These are phyloP conservation scores for Penicillium waksmanii DNA, from an alignment of 495 filamentous ascomycete genomes.

Conservation along the genomic window DNA sequence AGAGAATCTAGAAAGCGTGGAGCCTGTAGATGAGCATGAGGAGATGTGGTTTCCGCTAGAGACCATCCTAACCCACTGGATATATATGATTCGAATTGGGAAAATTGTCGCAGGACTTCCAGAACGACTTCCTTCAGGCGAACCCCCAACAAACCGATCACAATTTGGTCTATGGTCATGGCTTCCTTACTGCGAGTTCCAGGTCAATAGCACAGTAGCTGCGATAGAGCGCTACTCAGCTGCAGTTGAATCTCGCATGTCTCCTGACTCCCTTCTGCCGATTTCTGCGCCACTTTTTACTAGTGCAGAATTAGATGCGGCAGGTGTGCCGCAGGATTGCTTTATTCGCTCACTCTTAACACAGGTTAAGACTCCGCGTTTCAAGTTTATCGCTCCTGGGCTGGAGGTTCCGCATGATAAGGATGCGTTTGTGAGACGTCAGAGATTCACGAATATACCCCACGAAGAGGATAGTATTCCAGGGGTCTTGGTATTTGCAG, in stretches of 20 bases:
- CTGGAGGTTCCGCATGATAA: conserved; percentile 33
- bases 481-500: conserved; percentile 29
- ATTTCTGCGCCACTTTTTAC: conserved; percentile 25
- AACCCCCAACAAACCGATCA: conserved; percentile 3
- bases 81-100: conserved; percentile 32
- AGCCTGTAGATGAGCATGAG: conserved; percentile 20
- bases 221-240: conserved; percentile 20
- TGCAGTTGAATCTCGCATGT: conserved; percentile 24
- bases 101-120: conserved; percentile 21
- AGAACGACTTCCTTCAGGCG: not conserved
- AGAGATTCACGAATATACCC: conserved; percentile 27
- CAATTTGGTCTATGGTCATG: conserved; percentile 21
- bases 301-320: conserved; percentile 29
- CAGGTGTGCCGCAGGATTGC: conserved; percentile 30
- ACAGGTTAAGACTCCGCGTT: conserved; percentile 34
- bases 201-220: conserved; percentile 24
- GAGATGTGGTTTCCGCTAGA: conserved; percentile 44
- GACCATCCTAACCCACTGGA: conserved; percentile 43
- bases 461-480: conserved; percentile 21
- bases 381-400: conserved; percentile 39
- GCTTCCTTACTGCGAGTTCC: conserved; percentile 21
- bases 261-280: conserved; percentile 10
- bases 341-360: conserved; percentile 38
- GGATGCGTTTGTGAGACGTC: conserved; percentile 23
- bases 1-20: conserved; percentile 16